phyloP scores from a whole-genome alignment of 1,284 basidiomycete species.

The Pisolithus thermaeus region DNA sequence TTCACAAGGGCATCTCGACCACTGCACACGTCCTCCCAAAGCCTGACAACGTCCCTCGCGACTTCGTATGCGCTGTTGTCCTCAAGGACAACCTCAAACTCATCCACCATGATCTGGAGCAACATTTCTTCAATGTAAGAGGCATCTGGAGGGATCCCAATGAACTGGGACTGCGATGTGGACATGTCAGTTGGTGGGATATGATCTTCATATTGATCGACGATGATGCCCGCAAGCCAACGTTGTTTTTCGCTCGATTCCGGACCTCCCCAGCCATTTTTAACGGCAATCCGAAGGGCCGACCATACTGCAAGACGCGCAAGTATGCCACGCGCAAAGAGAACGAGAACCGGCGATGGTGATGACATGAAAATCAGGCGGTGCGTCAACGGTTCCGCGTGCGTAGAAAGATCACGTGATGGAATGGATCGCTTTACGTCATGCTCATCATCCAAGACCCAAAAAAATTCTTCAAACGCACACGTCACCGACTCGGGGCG shows the following conservation, averaged over 20 bases:
- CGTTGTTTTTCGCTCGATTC: conserved; percentile 61
- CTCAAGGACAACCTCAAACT: conserved; percentile 78
- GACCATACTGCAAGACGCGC: conserved; percentile 79
- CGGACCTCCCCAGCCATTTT: conserved; percentile 78
- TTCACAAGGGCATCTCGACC: conserved; percentile 38
- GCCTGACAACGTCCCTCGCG: conserved; percentile 59
- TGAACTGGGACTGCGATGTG: neutral
- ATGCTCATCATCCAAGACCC: too few species aligned
- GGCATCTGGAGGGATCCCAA: too few species aligned
- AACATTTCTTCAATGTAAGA: conserved; percentile 75
- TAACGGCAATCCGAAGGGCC: conserved; percentile 76
- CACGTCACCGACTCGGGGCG: too few species aligned
- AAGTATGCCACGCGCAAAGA: conserved; percentile 81
- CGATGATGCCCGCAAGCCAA: conserved; percentile 77
- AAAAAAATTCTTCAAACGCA: too few species aligned
- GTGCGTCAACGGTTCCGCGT: too few species aligned
- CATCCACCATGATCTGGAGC: conserved; percentile 76
- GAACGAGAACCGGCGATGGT: conserved; percentile 43
- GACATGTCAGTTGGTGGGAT: conserved; percentile 9
- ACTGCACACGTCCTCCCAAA: conserved; percentile 53
- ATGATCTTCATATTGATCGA: conserved; percentile 75
- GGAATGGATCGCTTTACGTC: too few species aligned
- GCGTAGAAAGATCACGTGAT: too few species aligned
- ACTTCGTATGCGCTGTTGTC: conserved; percentile 73
- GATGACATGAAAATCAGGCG: neutral